Conservation (phyloP, 2,329 filamentous ascomycete species). For the Monosporascus sp. region DNA sequence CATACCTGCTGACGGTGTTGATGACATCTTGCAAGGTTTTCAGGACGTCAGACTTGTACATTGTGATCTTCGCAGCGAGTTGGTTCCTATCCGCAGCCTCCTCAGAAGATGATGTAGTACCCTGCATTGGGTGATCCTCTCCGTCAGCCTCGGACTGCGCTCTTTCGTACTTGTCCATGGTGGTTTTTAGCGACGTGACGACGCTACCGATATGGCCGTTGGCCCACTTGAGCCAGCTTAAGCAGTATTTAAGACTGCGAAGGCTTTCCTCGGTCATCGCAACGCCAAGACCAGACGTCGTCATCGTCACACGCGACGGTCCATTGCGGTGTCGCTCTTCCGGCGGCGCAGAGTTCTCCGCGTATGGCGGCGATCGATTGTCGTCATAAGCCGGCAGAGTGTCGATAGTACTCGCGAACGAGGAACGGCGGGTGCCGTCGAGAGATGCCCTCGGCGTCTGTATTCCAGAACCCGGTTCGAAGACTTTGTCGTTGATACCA, state of each 20-base stretch:
- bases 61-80: conserved; percentile 59
- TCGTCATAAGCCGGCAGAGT: conserved; percentile 81
- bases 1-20: conserved; percentile 79
- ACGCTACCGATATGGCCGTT: conserved; percentile 75
- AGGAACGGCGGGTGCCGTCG: conserved; percentile 40
- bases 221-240: conserved; percentile 73
- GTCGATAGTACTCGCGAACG: conserved; percentile 64
- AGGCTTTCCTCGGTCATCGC: conserved; percentile 88
- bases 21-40: conserved; percentile 77
- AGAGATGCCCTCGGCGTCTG: conserved; percentile 28
- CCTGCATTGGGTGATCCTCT: conserved; percentile 20
- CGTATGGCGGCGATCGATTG: conserved; percentile 67
- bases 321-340: conserved; percentile 21
- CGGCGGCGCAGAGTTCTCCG: conserved; percentile 45
- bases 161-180: conserved; percentile 75
- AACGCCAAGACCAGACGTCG: conserved; percentile 83
- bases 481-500: conserved; percentile 25
- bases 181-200: conserved; percentile 66
- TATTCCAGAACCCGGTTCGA: conserved; percentile 20
- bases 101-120: conserved; percentile 9
- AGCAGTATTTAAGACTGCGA: conserved; percentile 76
- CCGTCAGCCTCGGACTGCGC: conserved; percentile 21
- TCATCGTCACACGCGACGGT: conserved; percentile 74
- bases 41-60: conserved; percentile 65
- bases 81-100: conserved; percentile 38